phyloP scores from a whole-genome alignment of 2,329 filamentous ascomycete genomes.

The Ramularia endophylla region DNA sequence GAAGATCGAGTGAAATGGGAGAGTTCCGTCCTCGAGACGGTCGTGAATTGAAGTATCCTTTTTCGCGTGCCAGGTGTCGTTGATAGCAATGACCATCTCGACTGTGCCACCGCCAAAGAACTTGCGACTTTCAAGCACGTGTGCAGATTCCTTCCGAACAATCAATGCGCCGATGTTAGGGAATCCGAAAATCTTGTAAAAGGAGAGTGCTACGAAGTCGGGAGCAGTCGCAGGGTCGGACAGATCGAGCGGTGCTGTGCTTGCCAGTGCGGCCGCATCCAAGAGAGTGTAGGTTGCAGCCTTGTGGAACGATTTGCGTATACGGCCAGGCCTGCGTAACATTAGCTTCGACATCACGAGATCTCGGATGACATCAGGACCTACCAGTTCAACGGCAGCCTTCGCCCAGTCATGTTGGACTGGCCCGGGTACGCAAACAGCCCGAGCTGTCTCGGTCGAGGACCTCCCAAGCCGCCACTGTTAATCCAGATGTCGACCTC shows the following conservation, averaged over 20 bases:
- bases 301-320: slow-evolving; percentile 30
- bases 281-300: slow-evolving; percentile 46
- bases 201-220: slow-evolving; percentile 67
- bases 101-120: slow-evolving; percentile 95
- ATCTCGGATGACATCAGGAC: slow-evolving; percentile 6
- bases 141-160: slow-evolving; percentile 61
- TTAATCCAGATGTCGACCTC: slow-evolving; percentile 43
- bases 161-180: slow-evolving; percentile 82
- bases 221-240: slow-evolving; percentile 47
- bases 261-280: slow-evolving; percentile 61
- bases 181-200: slow-evolving; percentile 96
- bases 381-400: slow-evolving; percentile 32
- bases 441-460: slow-evolving; percentile 29
- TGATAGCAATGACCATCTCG: slow-evolving; percentile 57
- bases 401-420: slow-evolving; percentile 36
- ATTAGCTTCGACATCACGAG: slow-evolving; percentile 13
- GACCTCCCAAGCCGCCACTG: slow-evolving; percentile 26
- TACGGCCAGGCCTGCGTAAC: slow-evolving; percentile 27
- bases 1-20: slow-evolving; percentile 60
- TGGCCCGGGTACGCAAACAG: slow-evolving; percentile 36
- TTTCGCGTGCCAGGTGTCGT: slow-evolving; percentile 50
- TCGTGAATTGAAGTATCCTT: slow-evolving; percentile 53
- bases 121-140: slow-evolving; percentile 55
- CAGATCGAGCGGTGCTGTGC: slow-evolving; percentile 55
- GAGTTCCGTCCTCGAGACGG: slow-evolving; percentile 60